Evolutionary conservation across 2,329 filamentous ascomycete species (phyloP).

Genomic region (Paradendryphiella salina): DNA sequence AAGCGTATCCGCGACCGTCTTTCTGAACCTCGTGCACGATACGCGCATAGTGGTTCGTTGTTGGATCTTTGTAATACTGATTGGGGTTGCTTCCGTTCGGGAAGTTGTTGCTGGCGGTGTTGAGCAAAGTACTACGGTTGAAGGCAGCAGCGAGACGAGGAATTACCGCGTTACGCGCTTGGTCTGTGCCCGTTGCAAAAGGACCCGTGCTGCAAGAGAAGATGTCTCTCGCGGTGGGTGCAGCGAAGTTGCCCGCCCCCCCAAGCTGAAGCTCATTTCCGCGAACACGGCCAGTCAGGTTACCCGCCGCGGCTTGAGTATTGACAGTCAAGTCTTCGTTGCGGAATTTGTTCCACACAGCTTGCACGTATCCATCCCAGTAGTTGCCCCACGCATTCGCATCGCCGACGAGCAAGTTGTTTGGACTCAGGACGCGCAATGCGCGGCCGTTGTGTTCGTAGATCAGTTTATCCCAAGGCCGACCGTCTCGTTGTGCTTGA

Average conservation of each 20-base stretch:
- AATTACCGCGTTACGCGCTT: constrained; percentile 61
- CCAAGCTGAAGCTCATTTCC: constrained; percentile 50
- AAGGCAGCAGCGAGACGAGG: constrained; percentile 76
- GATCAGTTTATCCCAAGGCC: constrained; percentile 64
- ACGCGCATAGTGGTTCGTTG: constrained; percentile 61
- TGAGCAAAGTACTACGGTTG: constrained; percentile 71
- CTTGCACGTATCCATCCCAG: constrained; percentile 57
- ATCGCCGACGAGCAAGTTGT: constrained; percentile 53
- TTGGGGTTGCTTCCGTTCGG: constrained; percentile 41
- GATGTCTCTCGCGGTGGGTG: constrained; percentile 64
- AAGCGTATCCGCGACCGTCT: constrained; percentile 66
- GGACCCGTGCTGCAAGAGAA: constrained; percentile 68
- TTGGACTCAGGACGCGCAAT: constrained; percentile 51
- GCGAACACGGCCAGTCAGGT: constrained; percentile 56
- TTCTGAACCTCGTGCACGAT: constrained; percentile 64
- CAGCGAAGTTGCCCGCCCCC: constrained; percentile 54
- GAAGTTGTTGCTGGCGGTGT: constrained; percentile 41
- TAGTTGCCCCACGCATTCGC: constrained; percentile 55
- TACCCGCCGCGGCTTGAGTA: constrained; percentile 64
- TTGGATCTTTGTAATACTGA: constrained; percentile 42
- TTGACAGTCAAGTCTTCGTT: constrained; percentile 59
- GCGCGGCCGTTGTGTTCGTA: constrained; percentile 46
- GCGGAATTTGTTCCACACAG: constrained; percentile 56
- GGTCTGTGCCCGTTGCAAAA: constrained; percentile 54
- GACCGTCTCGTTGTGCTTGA: constrained; percentile 60